A percentile compares a stretch with the other conserved stretches of the same genome.
Evolutionary conservation across 2,329 filamentous ascomycete genomes (phyloP).

Genomic region (Thielaviopsis musarum): DNA sequence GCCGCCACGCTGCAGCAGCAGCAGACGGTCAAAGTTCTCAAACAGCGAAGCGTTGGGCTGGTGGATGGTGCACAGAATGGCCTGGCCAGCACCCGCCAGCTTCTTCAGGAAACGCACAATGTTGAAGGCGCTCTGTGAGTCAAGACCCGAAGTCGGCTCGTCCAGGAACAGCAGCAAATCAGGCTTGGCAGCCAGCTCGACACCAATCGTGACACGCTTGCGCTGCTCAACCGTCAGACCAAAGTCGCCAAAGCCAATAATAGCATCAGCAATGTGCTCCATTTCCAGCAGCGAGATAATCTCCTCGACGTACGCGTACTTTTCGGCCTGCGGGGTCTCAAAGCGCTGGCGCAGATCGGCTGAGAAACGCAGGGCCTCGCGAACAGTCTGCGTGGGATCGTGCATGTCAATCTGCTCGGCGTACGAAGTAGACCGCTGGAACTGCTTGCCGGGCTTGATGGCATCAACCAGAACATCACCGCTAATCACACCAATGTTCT

Average conservation of each 20-base stretch:
- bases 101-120: conserved; percentile 54
- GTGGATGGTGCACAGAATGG: conserved; percentile 81
- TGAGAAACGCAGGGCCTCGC: conserved; percentile 46
- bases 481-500: conserved; percentile 42
- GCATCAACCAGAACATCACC: conserved; percentile 43
- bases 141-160: conserved; percentile 61
- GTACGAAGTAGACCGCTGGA: conserved; percentile 45
- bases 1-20: conserved; percentile 63
- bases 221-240: conserved; percentile 51
- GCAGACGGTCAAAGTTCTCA: conserved; percentile 70
- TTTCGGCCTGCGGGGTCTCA: conserved; percentile 35
- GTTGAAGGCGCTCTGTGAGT: conserved; percentile 52
- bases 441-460: conserved; percentile 37
- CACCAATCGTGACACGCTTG: conserved; percentile 76
- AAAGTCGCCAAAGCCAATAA: conserved; percentile 45
- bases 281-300: conserved; percentile 43
- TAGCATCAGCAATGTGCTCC: conserved; percentile 40
- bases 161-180: conserved; percentile 63
- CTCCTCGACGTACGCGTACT: conserved; percentile 43
- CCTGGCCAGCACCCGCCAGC: conserved; percentile 62
- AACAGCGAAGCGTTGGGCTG: conserved; percentile 78
- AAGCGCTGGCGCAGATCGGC: conserved; percentile 42
- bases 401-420: conserved; percentile 47
- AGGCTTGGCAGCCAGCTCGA: conserved; percentile 73
- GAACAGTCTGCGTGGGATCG: conserved; percentile 43